Evolutionary conservation across 2,329 filamentous ascomycete species (phyloP).

Genomic region (Apiospora marii): DNA sequence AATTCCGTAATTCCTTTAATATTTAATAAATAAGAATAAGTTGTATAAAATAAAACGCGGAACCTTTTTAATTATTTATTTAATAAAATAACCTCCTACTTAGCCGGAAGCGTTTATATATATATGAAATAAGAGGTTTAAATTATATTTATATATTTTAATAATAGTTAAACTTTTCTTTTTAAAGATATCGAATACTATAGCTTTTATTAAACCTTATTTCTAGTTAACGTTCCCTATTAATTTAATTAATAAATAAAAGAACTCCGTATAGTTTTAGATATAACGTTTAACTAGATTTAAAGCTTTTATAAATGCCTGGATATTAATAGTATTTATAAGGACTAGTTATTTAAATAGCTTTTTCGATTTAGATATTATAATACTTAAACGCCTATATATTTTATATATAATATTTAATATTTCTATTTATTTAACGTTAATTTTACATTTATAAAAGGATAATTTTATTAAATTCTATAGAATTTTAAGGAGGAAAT

Average conservation of each 20-base stretch:
- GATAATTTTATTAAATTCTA: neutral
- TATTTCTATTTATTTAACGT: neutral
- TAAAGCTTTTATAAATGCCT: neutral
- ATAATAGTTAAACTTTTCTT: neutral
- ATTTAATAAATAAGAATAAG: conserved; percentile 19
- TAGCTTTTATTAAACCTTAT: neutral
- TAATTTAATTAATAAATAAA: neutral
- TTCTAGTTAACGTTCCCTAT: neutral
- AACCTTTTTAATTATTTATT: neutral
- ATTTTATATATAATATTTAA: neutral
- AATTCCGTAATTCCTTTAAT: conserved; percentile 6
- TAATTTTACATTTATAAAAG: neutral
- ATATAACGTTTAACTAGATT: neutral
- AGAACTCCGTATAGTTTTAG: neutral
- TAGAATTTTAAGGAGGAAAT: neutral
- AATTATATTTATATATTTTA: neutral
- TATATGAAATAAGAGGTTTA: neutral
- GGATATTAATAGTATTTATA: neutral
- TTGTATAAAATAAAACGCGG: conserved; percentile 1
- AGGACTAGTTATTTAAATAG: neutral
- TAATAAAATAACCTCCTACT: neutral
- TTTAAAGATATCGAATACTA: neutral
- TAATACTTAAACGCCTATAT: neutral
- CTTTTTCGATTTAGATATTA: neutral
- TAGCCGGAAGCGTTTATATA: neutral